Conservation (phyloP, 768 basidiomycete species). For the Ramaria sp. region DNA sequence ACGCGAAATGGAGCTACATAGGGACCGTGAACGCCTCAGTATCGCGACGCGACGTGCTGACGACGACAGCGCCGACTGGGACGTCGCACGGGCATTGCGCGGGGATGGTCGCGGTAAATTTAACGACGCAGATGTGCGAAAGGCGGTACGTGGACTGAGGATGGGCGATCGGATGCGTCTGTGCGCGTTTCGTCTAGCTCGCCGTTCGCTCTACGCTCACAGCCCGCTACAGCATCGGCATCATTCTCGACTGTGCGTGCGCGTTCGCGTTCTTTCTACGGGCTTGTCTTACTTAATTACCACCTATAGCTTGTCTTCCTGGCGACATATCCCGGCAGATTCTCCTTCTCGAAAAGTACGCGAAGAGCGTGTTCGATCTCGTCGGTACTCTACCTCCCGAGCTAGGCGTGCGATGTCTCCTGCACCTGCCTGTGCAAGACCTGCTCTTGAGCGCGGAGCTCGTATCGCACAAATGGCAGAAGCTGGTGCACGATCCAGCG, state of each 20-base stretch:
- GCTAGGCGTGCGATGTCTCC: slow-evolving; percentile 54
- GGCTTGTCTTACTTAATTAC: slow-evolving; percentile 6
- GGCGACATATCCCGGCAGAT: slow-evolving; percentile 82
- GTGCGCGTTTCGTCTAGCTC: slow-evolving; percentile 33
- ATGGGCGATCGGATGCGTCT: slow-evolving; percentile 64
- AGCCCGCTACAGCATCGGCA: slow-evolving; percentile 33
- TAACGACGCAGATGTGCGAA: slow-evolving; percentile 59
- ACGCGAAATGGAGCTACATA: slow-evolving; percentile 16
- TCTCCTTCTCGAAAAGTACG: slow-evolving; percentile 74
- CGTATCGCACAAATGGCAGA: slow-evolving; percentile 36
- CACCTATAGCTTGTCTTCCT: slow-evolving; percentile 54
- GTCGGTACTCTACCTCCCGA: slow-evolving; percentile 61
- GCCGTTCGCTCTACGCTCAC: slow-evolving; percentile 8
- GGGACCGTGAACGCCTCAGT: slow-evolving; percentile 1
- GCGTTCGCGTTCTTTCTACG: neutral
- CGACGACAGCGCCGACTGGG: slow-evolving; percentile 26
- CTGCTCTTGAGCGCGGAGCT: slow-evolving; percentile 29
- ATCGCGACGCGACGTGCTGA: neutral
- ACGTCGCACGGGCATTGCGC: slow-evolving; percentile 38
- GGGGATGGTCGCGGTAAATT: slow-evolving; percentile 44
- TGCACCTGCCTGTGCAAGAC: slow-evolving; percentile 46
- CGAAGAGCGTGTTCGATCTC: slow-evolving; percentile 73
- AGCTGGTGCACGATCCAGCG: slow-evolving; percentile 47
- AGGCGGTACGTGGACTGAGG: slow-evolving; percentile 47
- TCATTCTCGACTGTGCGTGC: slow-evolving; percentile 49